These are phyloP conservation scores for Melaleuca quinquenervia DNA, from an alignment of 345 rosid genomes.

Conservation along the genomic window DNA sequence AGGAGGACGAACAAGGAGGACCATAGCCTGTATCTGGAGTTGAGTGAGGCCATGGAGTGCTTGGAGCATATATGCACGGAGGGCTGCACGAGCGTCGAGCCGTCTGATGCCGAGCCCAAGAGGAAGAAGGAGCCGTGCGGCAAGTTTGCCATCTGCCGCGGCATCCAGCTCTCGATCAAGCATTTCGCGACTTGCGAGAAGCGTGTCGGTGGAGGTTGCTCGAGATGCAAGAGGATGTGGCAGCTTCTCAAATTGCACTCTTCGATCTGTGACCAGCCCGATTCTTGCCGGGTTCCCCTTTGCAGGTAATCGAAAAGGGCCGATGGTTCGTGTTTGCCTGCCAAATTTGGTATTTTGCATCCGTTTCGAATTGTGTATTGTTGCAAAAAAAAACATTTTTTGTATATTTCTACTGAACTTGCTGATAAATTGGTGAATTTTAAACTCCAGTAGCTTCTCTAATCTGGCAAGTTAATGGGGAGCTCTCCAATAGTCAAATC, in stretches of 20 bases:
- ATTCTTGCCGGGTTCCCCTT: conserved; percentile 78
- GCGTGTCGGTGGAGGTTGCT: conserved; percentile 60
- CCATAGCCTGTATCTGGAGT: conserved; percentile 52
- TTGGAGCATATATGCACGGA: conserved; percentile 79
- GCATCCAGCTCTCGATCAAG: conserved; percentile 64
- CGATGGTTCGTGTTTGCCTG: not conserved
- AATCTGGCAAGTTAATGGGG: not conserved
- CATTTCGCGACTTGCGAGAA: conserved; percentile 66
- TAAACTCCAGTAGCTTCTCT: not conserved
- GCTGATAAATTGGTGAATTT: not conserved
- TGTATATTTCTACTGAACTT: not conserved
- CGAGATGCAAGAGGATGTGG: conserved; percentile 82
- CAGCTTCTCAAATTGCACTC: conserved; percentile 88
- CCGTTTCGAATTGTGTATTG: too few relatives aligned
- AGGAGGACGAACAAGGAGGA: conserved; percentile 37
- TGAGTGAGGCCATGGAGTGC: conserved; percentile 86
- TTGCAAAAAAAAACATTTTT: not conserved
- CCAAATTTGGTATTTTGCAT: not conserved
- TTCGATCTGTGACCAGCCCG: conserved; percentile 55
- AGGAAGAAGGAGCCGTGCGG: conserved; percentile 34
- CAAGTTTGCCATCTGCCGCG: conserved; percentile 61
- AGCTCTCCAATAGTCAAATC: not conserved
- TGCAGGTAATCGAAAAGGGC: conserved; percentile 46
- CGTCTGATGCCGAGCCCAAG: conserved; percentile 24
- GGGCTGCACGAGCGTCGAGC: conserved; percentile 77